Evolutionary conservation across 208 protist genomes (phyloP).

Genomic region (Leishmania gerbilli): DNA sequence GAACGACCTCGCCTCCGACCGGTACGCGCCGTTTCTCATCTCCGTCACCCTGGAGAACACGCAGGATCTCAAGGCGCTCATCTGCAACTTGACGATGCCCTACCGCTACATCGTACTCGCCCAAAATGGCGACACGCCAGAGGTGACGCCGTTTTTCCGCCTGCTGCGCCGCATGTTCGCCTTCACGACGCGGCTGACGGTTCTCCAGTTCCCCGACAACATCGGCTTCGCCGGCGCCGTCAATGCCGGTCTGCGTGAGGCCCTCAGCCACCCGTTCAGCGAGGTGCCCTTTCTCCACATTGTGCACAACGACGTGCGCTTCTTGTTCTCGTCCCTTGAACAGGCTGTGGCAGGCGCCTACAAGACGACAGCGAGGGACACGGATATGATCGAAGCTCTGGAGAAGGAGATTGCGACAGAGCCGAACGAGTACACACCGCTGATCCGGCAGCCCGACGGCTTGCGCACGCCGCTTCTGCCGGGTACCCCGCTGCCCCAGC

Average conservation of each 20-base stretch:
- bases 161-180: constrained; percentile 37
- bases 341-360: constrained; percentile 26
- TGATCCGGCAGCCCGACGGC: constrained; percentile 22
- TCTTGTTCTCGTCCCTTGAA: neutral
- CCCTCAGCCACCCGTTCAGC: constrained; percentile 30
- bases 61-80: constrained; percentile 38
- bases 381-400: constrained; percentile 19
- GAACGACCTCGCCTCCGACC: neutral
- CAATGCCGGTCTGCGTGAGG: constrained; percentile 43
- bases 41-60: constrained; percentile 26
- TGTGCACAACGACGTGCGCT: constrained; percentile 36
- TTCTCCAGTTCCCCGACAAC: constrained; percentile 33
- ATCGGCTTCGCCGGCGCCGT: constrained; percentile 34
- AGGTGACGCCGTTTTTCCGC: constrained; percentile 34
- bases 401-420: constrained; percentile 37
- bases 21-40: constrained; percentile 23
- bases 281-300: constrained; percentile 46
- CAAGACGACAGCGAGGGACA: constrained; percentile 22
- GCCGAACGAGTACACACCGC: constrained; percentile 30
- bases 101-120: constrained; percentile 36
- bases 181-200: constrained; percentile 43
- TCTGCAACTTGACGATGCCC: constrained; percentile 34
- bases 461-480: constrained; percentile 24
- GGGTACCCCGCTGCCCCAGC: constrained; percentile 25
- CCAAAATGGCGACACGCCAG: constrained; percentile 28